Percentiles rank a stretch among this genome's conserved stretches.
Conservation (phyloP, 306 rosid species). For the Ormosia semicastrata region DNA sequence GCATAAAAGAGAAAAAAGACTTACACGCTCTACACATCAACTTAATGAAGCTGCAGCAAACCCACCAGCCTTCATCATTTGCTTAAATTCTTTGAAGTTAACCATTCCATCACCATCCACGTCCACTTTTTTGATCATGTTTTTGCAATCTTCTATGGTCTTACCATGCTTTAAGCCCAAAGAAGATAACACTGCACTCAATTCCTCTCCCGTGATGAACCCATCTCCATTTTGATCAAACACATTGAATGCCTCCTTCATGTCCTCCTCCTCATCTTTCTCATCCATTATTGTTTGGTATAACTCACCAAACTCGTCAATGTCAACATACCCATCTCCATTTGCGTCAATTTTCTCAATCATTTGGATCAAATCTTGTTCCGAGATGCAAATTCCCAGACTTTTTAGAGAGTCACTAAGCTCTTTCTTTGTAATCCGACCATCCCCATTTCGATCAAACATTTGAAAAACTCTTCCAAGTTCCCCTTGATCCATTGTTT, state of each 20-base stretch:
- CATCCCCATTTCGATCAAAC: conserved; percentile 50
- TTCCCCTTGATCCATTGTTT: conserved; percentile 38
- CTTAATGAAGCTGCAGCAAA: conserved; percentile 23
- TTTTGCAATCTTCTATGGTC: conserved; percentile 37
- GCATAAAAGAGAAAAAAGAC: not conserved
- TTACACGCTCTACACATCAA: conserved; percentile 7
- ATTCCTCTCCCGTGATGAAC: conserved; percentile 42
- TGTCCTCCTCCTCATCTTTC: conserved; percentile 45
- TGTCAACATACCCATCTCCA: conserved; percentile 45
- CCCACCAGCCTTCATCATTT: conserved; percentile 47
- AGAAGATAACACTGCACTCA: conserved; percentile 39
- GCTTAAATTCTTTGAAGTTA: conserved; percentile 39
- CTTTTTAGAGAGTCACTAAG: conserved; percentile 35
- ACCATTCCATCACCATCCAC: conserved; percentile 54
- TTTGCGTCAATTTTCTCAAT: conserved; percentile 45
- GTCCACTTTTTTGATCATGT: conserved; percentile 46
- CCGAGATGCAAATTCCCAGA: conserved; percentile 35
- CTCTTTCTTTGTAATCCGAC: conserved; percentile 37
- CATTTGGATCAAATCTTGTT: conserved; percentile 38
- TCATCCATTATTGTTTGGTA: conserved; percentile 43
- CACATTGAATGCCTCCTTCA: conserved; percentile 48
- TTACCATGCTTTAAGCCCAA: conserved; percentile 38
- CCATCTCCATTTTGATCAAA: conserved; percentile 55
- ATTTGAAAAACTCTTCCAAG: conserved; percentile 42
- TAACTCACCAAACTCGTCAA: conserved; percentile 40